Evolutionary conservation across 352 stramenopile species (phyloP).

Genomic region (Pythium pectinolyticum): DNA sequence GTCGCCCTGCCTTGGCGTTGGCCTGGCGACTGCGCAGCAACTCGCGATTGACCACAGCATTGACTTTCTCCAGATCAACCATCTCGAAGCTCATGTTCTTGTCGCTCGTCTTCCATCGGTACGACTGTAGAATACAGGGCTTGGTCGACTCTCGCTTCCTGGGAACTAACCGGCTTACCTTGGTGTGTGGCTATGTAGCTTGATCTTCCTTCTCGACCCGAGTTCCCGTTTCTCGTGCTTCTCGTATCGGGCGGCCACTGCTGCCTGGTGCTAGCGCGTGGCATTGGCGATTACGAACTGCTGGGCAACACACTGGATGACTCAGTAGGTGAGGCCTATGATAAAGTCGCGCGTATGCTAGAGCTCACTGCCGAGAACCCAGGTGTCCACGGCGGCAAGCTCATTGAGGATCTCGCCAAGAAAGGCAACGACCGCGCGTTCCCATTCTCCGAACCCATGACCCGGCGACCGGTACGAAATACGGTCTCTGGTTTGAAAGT

Average conservation of each 20-base stretch:
- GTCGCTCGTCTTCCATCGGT: conserved; percentile 90
- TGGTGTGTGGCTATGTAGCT: conserved; percentile 22
- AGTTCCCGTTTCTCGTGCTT: conserved; percentile 97
- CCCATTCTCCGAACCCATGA: conserved; percentile 92
- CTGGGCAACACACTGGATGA: conserved; percentile 97
- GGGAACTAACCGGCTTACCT: too few species aligned
- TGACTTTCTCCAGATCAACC: conserved; percentile 96
- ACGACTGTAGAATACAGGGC: not conserved
- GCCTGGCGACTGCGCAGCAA: conserved; percentile 72
- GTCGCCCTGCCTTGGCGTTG: conserved; percentile 96
- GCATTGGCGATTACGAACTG: conserved; percentile 92
- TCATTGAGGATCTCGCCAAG: conserved; percentile 93
- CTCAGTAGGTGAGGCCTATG: conserved; percentile 97
- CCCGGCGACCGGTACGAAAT: conserved; percentile 52
- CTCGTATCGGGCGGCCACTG: conserved; percentile 99
- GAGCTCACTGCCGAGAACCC: conserved; percentile 62
- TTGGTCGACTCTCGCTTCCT: not conserved
- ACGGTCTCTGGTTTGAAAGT: not conserved
- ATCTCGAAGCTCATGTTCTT: conserved; percentile 97
- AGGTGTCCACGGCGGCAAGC: conserved; percentile 85
- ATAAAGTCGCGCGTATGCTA: conserved; percentile 97
- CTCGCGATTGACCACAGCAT: conserved; percentile 88
- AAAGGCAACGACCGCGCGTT: conserved; percentile 91
- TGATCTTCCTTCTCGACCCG: conserved; percentile 32
- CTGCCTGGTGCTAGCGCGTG: conserved; percentile 92